These are phyloP conservation scores for Mycena epipterygia DNA, from an alignment of 768 basidiomycete species.

Conservation along the genomic window DNA sequence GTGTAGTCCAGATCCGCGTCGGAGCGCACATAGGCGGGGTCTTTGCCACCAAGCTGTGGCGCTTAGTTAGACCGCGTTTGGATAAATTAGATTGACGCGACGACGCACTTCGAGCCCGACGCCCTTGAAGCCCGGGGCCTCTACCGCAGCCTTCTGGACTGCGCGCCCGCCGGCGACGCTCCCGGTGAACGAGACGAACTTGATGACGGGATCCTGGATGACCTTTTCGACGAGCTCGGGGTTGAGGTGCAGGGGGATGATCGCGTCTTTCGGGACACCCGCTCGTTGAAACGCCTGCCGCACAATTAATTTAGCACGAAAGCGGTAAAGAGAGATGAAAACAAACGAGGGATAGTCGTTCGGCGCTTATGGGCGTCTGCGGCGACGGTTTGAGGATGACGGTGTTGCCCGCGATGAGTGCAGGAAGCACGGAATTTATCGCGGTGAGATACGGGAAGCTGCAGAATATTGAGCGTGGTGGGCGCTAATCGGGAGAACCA, in stretches of 20 bases:
- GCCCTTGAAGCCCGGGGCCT: slow-evolving; percentile 82
- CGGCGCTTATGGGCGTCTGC: slow-evolving; percentile 92
- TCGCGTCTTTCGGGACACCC: slow-evolving; percentile 81
- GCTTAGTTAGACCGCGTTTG: slow-evolving; percentile 10
- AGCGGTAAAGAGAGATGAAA: neutral
- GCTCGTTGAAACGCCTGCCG: slow-evolving; percentile 64
- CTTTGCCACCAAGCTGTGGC: slow-evolving; percentile 95
- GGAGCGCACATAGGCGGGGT: slow-evolving; percentile 93
- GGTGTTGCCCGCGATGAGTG: slow-evolving; percentile 90
- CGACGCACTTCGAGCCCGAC: slow-evolving; percentile 87
- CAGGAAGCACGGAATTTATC: slow-evolving; percentile 93
- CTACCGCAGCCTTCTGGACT: slow-evolving; percentile 78
- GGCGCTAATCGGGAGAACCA: slow-evolving; percentile 26
- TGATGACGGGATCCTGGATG: slow-evolving; percentile 74
- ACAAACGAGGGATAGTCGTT: slow-evolving; percentile 75
- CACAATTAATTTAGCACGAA: neutral
- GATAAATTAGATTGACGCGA: neutral
- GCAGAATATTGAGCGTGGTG: slow-evolving; percentile 8
- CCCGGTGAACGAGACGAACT: slow-evolving; percentile 94
- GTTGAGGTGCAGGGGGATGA: slow-evolving; percentile 84
- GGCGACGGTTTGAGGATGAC: slow-evolving; percentile 97
- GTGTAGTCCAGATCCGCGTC: slow-evolving; percentile 91
- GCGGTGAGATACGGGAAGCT: slow-evolving; percentile 93
- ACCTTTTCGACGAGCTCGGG: slow-evolving; percentile 70
- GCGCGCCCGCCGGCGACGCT: slow-evolving; percentile 81